phyloP scores from a whole-genome alignment of 768 basidiomycete genomes.

The Xanthoconium purpureum region DNA sequence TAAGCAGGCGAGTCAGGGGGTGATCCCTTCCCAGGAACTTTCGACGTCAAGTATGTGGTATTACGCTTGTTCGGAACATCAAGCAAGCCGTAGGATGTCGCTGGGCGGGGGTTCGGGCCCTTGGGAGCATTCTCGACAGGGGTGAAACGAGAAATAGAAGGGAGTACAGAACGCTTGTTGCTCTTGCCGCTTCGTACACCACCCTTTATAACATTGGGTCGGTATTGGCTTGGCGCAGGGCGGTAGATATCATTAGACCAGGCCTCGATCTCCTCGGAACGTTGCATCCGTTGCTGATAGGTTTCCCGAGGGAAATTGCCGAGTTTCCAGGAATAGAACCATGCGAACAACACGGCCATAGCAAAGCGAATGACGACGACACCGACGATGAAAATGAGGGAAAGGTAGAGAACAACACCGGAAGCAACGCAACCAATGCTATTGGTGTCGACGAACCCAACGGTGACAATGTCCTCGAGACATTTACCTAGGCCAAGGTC shows the following conservation, averaged over 20 bases:
- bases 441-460: conserved; percentile 93
- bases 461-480: conserved; percentile 78
- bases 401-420: conserved; percentile 89
- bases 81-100: conserved; percentile 64
- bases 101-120: conserved; percentile 49
- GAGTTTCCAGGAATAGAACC: conserved; percentile 97
- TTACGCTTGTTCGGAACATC: conserved; percentile 63
- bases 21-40: conserved; percentile 47
- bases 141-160: conserved; percentile 72
- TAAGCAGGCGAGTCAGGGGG: conserved; percentile 72
- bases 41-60: conserved; percentile 47
- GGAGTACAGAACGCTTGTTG: conserved; percentile 58
- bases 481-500: conserved; percentile 72
- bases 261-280: conserved; percentile 87
- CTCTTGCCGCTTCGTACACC: conserved; percentile 51
- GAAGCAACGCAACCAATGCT: conserved; percentile 97
- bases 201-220: conserved; percentile 82
- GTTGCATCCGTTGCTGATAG: conserved; percentile 86
- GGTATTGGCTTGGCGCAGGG: conserved; percentile 84
- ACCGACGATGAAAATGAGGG: conserved; percentile 95
- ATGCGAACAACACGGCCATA: conserved; percentile 96
- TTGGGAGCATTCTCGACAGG: conserved; percentile 62
- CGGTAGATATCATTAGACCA: conserved; percentile 97
- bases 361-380: conserved; percentile 92
- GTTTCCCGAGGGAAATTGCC: conserved; percentile 93